These are phyloP conservation scores for Naganishia antarctica DNA, from an alignment of 768 basidiomycete species.

Conservation along the genomic window DNA sequence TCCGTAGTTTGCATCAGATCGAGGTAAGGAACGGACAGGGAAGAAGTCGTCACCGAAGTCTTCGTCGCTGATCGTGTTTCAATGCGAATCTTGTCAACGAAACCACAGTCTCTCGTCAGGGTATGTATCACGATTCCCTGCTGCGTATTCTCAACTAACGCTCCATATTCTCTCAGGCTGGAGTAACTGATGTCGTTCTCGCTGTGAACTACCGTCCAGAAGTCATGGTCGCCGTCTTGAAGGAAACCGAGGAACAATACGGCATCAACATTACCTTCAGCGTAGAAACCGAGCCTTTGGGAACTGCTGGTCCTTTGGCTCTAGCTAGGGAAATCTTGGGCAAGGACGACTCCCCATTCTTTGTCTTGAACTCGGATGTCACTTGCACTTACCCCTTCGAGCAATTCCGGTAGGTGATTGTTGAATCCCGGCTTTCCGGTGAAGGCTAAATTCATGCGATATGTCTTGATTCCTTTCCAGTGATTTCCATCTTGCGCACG, in stretches of 20 bases:
- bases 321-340: slow-evolving; percentile 53
- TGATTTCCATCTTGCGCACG: slow-evolving; percentile 54
- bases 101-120: slow-evolving; percentile 51
- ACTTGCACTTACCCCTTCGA: slow-evolving; percentile 55
- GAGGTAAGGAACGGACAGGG: slow-evolving; percentile 37
- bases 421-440: no score
- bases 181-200: slow-evolving; percentile 54
- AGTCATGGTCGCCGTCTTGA: slow-evolving; percentile 54
- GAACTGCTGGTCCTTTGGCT: slow-evolving; percentile 54
- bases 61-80: neutral
- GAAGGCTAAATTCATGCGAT: no score
- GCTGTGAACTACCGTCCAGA: slow-evolving; percentile 55
- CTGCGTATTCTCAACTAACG: neutral
- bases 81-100: neutral
- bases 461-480: neutral
- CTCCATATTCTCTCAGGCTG: slow-evolving; percentile 39
- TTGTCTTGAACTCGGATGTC: slow-evolving; percentile 55
- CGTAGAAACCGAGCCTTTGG: slow-evolving; percentile 54
- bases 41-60: neutral
- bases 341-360: slow-evolving; percentile 55
- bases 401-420: slow-evolving; percentile 48
- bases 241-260: slow-evolving; percentile 53
- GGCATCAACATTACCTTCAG: slow-evolving; percentile 54
- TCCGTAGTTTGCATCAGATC: slow-evolving; percentile 52
- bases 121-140: slow-evolving; percentile 6